Evolutionary conservation across 202 grass and related monocot species (phyloP).

Genomic region (Bolboschoenoplectus hybrid): DNA sequence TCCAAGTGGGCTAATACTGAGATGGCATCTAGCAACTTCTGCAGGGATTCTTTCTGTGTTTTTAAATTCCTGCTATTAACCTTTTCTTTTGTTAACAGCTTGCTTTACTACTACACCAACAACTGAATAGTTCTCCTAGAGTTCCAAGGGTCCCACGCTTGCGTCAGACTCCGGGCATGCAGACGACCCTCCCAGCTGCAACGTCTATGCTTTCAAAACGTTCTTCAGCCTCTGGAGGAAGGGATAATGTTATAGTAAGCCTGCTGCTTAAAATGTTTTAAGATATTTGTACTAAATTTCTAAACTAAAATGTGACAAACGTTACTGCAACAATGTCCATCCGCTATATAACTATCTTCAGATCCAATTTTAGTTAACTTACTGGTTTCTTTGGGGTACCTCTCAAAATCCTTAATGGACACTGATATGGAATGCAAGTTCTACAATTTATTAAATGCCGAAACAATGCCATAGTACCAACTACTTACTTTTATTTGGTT

Average conservation of each 20-base stretch:
- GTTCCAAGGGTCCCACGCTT: slow-evolving; percentile 93
- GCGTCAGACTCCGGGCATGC: slow-evolving; percentile 67
- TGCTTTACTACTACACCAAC: slow-evolving; percentile 92
- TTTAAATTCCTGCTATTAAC: slow-evolving; percentile 1
- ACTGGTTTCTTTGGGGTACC: background rate
- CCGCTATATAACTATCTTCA: background rate
- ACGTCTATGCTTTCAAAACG: slow-evolving; percentile 75
- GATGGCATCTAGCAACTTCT: background rate
- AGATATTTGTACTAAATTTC: slow-evolving; percentile 26
- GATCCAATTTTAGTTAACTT: slow-evolving; percentile 22
- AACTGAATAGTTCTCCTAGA: slow-evolving; percentile 98
- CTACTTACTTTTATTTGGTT: slow-evolving; percentile 5
- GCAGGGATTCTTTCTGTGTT: background rate
- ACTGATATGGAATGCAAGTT: background rate
- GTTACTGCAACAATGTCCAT: background rate
- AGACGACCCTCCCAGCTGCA: slow-evolving; percentile 56
- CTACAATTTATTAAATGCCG: background rate
- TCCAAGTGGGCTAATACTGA: slow-evolving; percentile 7
- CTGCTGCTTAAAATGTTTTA: slow-evolving; percentile 36
- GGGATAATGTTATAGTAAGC: slow-evolving; percentile 65
- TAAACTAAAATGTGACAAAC: slow-evolving; percentile 19
- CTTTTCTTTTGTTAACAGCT: slow-evolving; percentile 63
- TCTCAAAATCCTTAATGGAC: background rate
- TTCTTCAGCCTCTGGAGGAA: slow-evolving; percentile 70
- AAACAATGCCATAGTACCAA: background rate